Evolutionary conservation across 441 rosid genomes (phyloP).

Genomic region (Eruca vesicaria): DNA sequence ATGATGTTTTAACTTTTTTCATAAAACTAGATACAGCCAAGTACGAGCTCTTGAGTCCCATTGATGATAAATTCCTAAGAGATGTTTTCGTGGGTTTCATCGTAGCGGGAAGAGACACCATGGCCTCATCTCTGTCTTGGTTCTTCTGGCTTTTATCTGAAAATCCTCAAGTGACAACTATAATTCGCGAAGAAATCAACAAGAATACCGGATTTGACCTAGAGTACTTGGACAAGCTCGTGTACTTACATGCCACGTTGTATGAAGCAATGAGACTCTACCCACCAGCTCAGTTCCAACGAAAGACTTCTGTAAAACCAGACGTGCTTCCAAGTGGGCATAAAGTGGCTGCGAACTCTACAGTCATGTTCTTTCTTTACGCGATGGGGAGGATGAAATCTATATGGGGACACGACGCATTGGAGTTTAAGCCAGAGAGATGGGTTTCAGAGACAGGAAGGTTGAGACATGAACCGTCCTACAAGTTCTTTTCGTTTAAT

Average conservation of each 20-base stretch:
- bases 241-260: constrained; percentile 34
- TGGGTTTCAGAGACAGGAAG: constrained; percentile 35
- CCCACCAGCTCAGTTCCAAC: constrained; percentile 36
- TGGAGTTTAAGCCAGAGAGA: constrained; percentile 40
- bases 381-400: constrained; percentile 37
- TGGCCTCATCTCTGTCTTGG: constrained; percentile 10
- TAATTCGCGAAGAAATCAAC: constrained; percentile 23
- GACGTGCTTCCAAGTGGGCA: constrained; percentile 46
- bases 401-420: constrained; percentile 36
- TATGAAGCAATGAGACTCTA: constrained; percentile 37
- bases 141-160: constrained; percentile 14
- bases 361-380: constrained; percentile 21
- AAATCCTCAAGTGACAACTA: not conserved
- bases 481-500: constrained; percentile 37
- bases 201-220: not conserved
- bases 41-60: not conserved
- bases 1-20: constrained; percentile 19
- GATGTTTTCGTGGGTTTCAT: constrained; percentile 26
- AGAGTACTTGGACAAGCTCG: constrained; percentile 18
- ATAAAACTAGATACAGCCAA: constrained; percentile 7
- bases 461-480: constrained; percentile 29
- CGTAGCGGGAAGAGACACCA: constrained; percentile 35
- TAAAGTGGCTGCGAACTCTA: not conserved
- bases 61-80: constrained; percentile 32
- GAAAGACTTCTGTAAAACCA: not conserved